Evolutionary conservation across 495 filamentous ascomycete species (phyloP), one percentile per base, ranked within the genome.

Genomic region (Penicillium riverlandense): DNA sequence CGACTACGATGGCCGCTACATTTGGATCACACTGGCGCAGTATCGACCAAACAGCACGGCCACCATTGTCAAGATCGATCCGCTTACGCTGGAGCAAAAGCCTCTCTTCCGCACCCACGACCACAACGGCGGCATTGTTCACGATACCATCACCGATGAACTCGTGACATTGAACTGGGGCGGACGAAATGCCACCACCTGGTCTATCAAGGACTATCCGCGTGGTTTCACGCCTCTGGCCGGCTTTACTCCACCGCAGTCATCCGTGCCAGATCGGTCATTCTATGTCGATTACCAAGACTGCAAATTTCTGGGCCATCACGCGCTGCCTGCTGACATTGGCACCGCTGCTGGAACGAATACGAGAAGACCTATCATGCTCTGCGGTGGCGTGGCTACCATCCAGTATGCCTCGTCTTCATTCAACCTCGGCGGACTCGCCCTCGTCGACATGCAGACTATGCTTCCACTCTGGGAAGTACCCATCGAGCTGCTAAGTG

Each of bases 1-100:
- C 30, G 65, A 67, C 39, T 69, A 67, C 37, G 64, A 69, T 41
- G 64, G 64, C n/a, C 53, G 50, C 7, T 65, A 60, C 28, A 57
- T 67, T 16, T 69, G 64, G 62, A 49, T 50, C 0, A 57, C 62
- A 0, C 35, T 66, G 8, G 44, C 55, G 12, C 60, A 69, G 47
- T 61, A 67, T 47, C 54, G 65, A 11, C 64, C 65, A 5, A 61
- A 65, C 42, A 56, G 55, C n/a, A 66, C 64, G 3, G 62, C 60
- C 4, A 65, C 56, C 12, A 57, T 65, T 11, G 53, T 60, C 37
- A 44, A 57, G 16, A 51, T 65, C 34, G 53, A 58, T 16, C 64
- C 64, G 0, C 40, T 47, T 9, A 64, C 44, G 4, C 38, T 69
- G 48, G 32, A 57, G 8, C 43, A 50, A 6, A 51, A 47, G 38